Evolutionary conservation across 2,329 filamentous ascomycete species (phyloP), one percentile per base, ranked within the genome.

Genomic region (Bipolaris gigantea): DNA sequence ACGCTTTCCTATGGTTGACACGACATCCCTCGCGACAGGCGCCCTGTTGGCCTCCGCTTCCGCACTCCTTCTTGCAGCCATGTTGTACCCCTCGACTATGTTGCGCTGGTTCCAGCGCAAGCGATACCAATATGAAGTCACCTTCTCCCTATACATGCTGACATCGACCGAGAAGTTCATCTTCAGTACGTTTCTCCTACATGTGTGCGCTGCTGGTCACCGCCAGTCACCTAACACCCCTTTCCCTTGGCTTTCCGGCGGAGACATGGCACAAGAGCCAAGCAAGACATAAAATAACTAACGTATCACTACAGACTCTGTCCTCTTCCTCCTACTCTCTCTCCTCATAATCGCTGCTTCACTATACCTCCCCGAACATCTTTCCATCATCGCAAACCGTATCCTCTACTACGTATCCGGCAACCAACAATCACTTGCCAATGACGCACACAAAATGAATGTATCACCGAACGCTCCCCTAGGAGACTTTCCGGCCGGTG

Each of bases 61-160:
- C 51, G 70, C 75, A 51, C 71, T 80, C 56, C 65, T 77, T 67
- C 57, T 78, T 65, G 73, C 73, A 68, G 63, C 73, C 36, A 77
- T 80, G 68, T 69, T 79, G 35, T 78, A 78, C 56, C 76, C 83
- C 10, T 78, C 80, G 23, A 76, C 77, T 30, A 73, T 95, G 67
- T 84, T 90, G 62, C 87, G 88, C 75, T 97, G 92, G 91, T 82
- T 97, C 64, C 87, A 92, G 76, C 85, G 92, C 76, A 99, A 99
- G 83, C 87, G 92, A 74, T 97, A 97, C 81, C 94, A 97, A 81
- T 92, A 97, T 74, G 94, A 99, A 79, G 93, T 97, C 74, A 97
- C 93, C 11, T 94, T 95, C 77, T 89, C 89, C 57, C 84, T 97
- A 23, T 97, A 99, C 82, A 97, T 99, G 89, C 88, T 97, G 67